Conservation (phyloP, 768 basidiomycete genomes). For the Piloderma croceum region DNA sequence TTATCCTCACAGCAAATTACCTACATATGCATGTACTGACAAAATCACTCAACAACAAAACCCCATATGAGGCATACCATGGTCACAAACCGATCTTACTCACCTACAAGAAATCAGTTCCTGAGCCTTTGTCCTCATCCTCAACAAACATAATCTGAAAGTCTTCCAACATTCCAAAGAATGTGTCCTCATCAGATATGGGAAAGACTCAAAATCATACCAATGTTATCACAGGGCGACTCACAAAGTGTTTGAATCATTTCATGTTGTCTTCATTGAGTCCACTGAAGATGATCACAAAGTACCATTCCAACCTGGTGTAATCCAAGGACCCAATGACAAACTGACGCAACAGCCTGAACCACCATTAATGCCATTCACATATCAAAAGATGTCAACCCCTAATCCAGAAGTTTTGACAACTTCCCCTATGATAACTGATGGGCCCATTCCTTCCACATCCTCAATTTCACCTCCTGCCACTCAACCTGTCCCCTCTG, state of each 20-base stretch:
- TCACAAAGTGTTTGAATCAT: slow-evolving; percentile 8
- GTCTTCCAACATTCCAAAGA: slow-evolving; percentile 9
- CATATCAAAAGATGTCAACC: too few species aligned
- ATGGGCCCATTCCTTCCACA: too few species aligned
- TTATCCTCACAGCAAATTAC: slow-evolving; percentile 25
- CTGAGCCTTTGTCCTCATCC: slow-evolving; percentile 25
- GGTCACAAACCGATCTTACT: slow-evolving; percentile 18
- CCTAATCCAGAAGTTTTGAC: too few species aligned
- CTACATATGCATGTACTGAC: slow-evolving; percentile 20
- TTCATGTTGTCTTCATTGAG: slow-evolving; percentile 18
- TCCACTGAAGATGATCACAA: slow-evolving; percentile 21
- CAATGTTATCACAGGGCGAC: slow-evolving; percentile 2
- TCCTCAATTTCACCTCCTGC: too few species aligned
- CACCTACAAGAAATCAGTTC: slow-evolving; percentile 28
- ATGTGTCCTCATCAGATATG: slow-evolving; percentile 11
- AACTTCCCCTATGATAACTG: too few species aligned
- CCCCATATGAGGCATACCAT: slow-evolving; percentile 11
- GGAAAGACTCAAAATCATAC: slow-evolving; percentile 12
- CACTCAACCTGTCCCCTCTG: too few species aligned
- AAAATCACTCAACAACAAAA: slow-evolving; percentile 11
- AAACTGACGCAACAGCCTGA: too few species aligned
- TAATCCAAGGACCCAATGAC: too few species aligned
- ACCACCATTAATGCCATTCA: too few species aligned
- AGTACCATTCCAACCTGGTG: too few species aligned
- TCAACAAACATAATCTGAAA: too few species aligned